Evolutionary conservation across 1,284 basidiomycete genomes (phyloP), one percentile per base, ranked within the genome.

Genomic region (Schizophyllum commune): DNA sequence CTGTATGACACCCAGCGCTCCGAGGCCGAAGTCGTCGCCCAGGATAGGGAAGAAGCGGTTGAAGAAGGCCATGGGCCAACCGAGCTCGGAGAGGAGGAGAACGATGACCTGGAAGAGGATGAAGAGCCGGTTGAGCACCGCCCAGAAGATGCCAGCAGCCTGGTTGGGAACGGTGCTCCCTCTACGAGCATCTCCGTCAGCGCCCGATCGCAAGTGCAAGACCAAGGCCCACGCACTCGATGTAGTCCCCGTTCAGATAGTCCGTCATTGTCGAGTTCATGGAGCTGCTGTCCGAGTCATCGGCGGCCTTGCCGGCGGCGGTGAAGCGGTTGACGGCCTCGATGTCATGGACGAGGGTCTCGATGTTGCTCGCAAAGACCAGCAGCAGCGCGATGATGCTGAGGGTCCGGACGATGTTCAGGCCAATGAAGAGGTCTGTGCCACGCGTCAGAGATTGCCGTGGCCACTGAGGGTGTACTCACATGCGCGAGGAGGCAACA

Each of bases 71-170:
- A 77, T 72, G 1, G 91, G 91, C 83, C 89, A 89, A 62, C 86
- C 71, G 56, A 78, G 62, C 67, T 82, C 80, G 39, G 81, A 83
- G 8, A 80, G 63, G 81, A 92, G 71, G 61, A 95, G 83, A 47
- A 93, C 78, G 64, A 93, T 69, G 58, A 83, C 79, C 71, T 93
- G 89, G 72, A 86, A 83, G 64, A 92, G 80, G 75, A 94, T 91
- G 68, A 95, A 82, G 51, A 95, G 74, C 20, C 91, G 81, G 70
- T 91, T 89, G 59, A 94, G 77, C 57, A 94, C 85, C 1, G 91
- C 88, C 89, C 92, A 95, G 73, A 94, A 94, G 1, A 83, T 84
- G 17, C 93, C 92, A 2, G 89, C 92, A 56, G 91, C 78, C 73
- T 96, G 91, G 69, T 92, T 90, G 0, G 92, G 92, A 4, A 95